Evolutionary conservation across 1,139 yeast genomes (phyloP).

Genomic region (Tardiomyces blankii): DNA sequence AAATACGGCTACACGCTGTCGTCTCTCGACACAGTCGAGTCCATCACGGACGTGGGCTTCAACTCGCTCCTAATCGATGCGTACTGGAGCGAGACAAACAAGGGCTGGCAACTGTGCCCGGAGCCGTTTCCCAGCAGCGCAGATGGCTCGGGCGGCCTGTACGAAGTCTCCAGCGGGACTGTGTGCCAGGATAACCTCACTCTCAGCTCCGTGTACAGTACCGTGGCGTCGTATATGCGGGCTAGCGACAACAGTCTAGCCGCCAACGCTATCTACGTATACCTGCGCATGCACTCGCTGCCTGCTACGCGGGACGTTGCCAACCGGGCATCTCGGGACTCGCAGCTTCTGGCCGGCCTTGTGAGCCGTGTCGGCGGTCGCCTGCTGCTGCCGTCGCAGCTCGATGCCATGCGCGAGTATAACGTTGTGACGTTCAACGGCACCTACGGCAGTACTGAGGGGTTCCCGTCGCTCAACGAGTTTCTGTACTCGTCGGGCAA

Average conservation of each 20-base stretch:
- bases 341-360: background rate
- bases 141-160: background rate
- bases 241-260: slow-evolving; percentile 45
- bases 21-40: slow-evolving; percentile 30
- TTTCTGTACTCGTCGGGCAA: slow-evolving; percentile 8
- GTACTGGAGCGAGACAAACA: slow-evolving; percentile 46
- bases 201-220: slow-evolving; percentile 29
- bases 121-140: slow-evolving; percentile 1
- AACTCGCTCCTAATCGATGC: slow-evolving; percentile 48
- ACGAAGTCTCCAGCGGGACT: slow-evolving; percentile 2
- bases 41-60: slow-evolving; percentile 40
- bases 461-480: slow-evolving; percentile 6
- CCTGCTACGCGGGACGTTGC: background rate
- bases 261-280: slow-evolving; percentile 42
- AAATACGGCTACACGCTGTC: slow-evolving; percentile 37
- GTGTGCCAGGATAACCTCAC: slow-evolving; percentile 37
- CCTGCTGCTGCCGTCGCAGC: background rate
- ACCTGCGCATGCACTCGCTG: slow-evolving; percentile 34
- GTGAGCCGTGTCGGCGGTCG: background rate
- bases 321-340: background rate
- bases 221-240: slow-evolving; percentile 31
- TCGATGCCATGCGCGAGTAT: background rate
- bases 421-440: slow-evolving; percentile 5
- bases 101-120: slow-evolving; percentile 66
- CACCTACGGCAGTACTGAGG: slow-evolving; percentile 3